Percentiles rank a stretch among this genome's conserved stretches.
Evolutionary conservation across 2,329 filamentous ascomycete genomes (phyloP).

Genomic region (Colletotrichum tamarilloi): DNA sequence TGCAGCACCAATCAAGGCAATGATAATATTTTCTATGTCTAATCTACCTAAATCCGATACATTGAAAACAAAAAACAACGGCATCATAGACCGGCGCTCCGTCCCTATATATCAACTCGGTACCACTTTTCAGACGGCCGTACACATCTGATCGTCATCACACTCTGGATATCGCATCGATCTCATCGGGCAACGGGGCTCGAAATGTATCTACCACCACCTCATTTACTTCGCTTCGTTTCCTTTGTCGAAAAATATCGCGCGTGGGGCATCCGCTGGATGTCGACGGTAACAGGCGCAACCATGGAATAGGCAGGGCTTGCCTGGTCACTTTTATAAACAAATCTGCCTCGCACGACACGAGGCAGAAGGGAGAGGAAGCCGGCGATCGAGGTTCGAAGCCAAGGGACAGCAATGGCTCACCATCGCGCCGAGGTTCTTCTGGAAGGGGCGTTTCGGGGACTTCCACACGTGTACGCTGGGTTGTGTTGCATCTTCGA

Average conservation of each 20-base stretch:
- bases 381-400: constrained; percentile 9
- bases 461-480: constrained; percentile 27
- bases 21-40: constrained; percentile 36
- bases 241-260: constrained; percentile 22
- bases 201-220: constrained; percentile 33
- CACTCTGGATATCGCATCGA: constrained; percentile 26
- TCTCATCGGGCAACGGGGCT: constrained; percentile 25
- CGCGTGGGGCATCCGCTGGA: constrained; percentile 13
- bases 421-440: constrained; percentile 15
- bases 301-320: constrained; percentile 30
- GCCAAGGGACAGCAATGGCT: constrained; percentile 1
- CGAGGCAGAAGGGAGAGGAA: constrained; percentile 13
- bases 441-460: constrained; percentile 31
- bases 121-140: constrained; percentile 13
- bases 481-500: constrained; percentile 29
- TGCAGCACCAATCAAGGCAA: constrained; percentile 26
- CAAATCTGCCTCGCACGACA: background rate
- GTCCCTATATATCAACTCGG: constrained; percentile 13
- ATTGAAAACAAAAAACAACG: constrained; percentile 15
- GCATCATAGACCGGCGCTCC: constrained; percentile 34
- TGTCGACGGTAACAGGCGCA: constrained; percentile 25
- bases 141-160: constrained; percentile 13
- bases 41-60: constrained; percentile 31
- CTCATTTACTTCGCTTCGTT: constrained; percentile 9
- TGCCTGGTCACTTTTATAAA: constrained; percentile 31